Percentiles rank a stretch among this genome's conserved stretches.
Conservation (phyloP, 2,329 filamentous ascomycete species). For the Hypoxylon sp. region DNA sequence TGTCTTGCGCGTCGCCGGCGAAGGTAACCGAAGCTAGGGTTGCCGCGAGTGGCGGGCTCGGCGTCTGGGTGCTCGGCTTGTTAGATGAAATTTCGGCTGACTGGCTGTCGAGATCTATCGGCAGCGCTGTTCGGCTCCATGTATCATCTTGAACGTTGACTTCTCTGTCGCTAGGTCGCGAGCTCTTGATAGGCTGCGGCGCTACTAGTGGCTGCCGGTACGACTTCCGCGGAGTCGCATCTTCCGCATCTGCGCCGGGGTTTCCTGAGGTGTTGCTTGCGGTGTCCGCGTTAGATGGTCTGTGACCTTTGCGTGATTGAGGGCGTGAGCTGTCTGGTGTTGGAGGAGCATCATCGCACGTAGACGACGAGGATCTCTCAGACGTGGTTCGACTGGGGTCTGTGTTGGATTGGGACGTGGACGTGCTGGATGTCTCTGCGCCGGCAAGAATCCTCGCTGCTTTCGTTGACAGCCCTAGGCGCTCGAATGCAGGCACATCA, state of each 20-base stretch:
- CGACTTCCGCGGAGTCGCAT: slow-evolving; percentile 12
- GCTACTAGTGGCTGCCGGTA: slow-evolving; percentile 20
- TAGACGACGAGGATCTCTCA: slow-evolving; percentile 52
- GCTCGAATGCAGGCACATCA: slow-evolving; percentile 43
- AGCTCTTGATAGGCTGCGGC: slow-evolving; percentile 11
- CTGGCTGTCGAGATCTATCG: slow-evolving; percentile 40
- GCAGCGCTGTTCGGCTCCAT: slow-evolving; percentile 39
- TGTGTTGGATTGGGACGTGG: slow-evolving; percentile 38
- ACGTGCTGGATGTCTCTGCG: slow-evolving; percentile 33
- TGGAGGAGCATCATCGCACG: slow-evolving; percentile 50
- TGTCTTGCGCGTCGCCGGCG: slow-evolving; percentile 32
- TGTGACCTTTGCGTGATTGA: slow-evolving; percentile 50
- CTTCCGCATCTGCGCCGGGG: slow-evolving; percentile 20
- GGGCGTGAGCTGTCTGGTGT: slow-evolving; percentile 55
- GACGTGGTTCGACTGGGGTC: slow-evolving; percentile 47
- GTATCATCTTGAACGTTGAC: slow-evolving; percentile 29
- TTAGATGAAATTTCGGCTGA: slow-evolving; percentile 11
- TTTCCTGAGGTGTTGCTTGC: slow-evolving; percentile 10
- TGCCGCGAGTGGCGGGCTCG: slow-evolving; percentile 30
- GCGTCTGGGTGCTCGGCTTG: slow-evolving; percentile 10
- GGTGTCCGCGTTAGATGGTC: slow-evolving; percentile 32
- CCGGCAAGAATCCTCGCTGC: slow-evolving; percentile 35
- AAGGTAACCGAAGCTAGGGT: slow-evolving; percentile 38
- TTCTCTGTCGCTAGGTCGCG: slow-evolving; percentile 15
- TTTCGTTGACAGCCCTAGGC: slow-evolving; percentile 40